These are phyloP conservation scores for Paraconiothyrium sp. DNA, from an alignment of 2,329 filamentous ascomycete species.

Conservation along the genomic window DNA sequence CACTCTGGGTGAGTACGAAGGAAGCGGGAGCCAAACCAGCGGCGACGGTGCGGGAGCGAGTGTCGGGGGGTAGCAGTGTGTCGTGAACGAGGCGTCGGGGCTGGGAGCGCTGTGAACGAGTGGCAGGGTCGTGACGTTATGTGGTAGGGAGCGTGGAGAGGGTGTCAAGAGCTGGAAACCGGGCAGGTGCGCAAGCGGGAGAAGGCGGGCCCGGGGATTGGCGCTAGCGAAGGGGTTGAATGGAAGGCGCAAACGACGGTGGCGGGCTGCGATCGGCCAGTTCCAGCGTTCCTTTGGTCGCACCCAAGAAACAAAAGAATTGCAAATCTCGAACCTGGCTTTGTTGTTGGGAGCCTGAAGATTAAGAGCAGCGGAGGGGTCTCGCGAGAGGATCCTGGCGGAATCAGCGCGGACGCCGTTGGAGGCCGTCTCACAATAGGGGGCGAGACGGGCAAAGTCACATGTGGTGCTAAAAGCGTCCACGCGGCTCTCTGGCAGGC, in stretches of 20 bases:
- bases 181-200: slow-evolving; percentile 41
- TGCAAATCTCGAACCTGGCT: slow-evolving; percentile 4
- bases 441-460: slow-evolving; percentile 41
- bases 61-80: slow-evolving; percentile 19
- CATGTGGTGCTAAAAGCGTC: slow-evolving; percentile 33
- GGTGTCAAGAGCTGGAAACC: slow-evolving; percentile 37
- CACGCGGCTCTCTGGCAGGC: slow-evolving; percentile 29
- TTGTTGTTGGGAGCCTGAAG: slow-evolving; percentile 34
- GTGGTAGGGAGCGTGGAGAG: slow-evolving; percentile 21
- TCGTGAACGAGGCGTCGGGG: slow-evolving; percentile 16
- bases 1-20: slow-evolving; percentile 43
- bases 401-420: slow-evolving; percentile 27
- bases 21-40: slow-evolving; percentile 47
- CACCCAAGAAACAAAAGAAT: background rate
- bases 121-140: slow-evolving; percentile 31
- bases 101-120: slow-evolving; percentile 34
- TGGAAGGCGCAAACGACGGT: slow-evolving; percentile 37
- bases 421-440: slow-evolving; percentile 36
- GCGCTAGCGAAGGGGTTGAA: slow-evolving; percentile 29
- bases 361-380: slow-evolving; percentile 32
- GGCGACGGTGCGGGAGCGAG: slow-evolving; percentile 30
- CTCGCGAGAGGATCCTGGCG: slow-evolving; percentile 30
- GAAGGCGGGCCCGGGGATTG: slow-evolving; percentile 34
- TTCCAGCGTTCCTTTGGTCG: slow-evolving; percentile 23
- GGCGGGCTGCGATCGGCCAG: slow-evolving; percentile 42